phyloP scores from a whole-genome alignment of 176 grass and related monocot species.

The Musa beccarii region DNA sequence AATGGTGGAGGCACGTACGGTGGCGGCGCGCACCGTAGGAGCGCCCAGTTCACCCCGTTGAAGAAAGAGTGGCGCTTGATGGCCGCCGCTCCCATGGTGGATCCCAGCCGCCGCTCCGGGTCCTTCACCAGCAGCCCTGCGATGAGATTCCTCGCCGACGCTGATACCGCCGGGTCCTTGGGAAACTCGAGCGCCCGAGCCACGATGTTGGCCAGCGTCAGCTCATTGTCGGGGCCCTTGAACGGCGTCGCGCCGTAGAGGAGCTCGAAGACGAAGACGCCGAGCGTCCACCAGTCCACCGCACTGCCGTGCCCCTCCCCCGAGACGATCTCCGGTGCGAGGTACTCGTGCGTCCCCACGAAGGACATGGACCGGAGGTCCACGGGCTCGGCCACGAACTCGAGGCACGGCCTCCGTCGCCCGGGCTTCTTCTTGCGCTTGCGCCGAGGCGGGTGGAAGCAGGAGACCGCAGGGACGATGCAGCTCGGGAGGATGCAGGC shows the following conservation, averaged over 20 bases:
- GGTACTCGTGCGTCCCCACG: conserved; percentile 96
- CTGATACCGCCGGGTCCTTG: conserved; percentile 49
- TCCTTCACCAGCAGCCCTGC: conserved; percentile 71
- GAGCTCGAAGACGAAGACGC: conserved; percentile 86
- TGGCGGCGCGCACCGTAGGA: conserved; percentile 61
- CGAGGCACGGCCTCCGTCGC: conserved; percentile 7
- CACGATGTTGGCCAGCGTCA: conserved; percentile 86
- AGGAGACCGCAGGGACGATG: conserved; percentile 69
- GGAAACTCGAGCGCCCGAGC: conserved; percentile 92
- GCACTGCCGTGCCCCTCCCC: conserved; percentile 91
- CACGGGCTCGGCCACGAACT: conserved; percentile 75
- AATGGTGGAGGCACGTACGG: conserved; percentile 57
- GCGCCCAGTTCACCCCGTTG: conserved; percentile 71
- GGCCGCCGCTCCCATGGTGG: conserved; percentile 61
- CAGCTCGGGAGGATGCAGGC: conserved; percentile 78
- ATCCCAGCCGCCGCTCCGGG: conserved; percentile 47
- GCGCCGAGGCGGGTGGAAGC: conserved; percentile 36
- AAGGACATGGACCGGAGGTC: conserved; percentile 90
- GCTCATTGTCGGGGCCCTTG: conserved; percentile 73
- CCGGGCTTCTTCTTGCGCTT: conserved; percentile 31
- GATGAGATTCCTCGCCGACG: conserved; percentile 47
- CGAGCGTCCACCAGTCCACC: conserved; percentile 96
- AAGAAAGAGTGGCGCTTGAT: conserved; percentile 87
- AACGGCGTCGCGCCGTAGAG: conserved; percentile 85
- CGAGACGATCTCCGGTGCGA: conserved; percentile 85